Percentiles rank a stretch among this genome's conserved stretches.
phyloP scores from a whole-genome alignment of 345 rosid genomes.

The Syzygium aromaticum region DNA sequence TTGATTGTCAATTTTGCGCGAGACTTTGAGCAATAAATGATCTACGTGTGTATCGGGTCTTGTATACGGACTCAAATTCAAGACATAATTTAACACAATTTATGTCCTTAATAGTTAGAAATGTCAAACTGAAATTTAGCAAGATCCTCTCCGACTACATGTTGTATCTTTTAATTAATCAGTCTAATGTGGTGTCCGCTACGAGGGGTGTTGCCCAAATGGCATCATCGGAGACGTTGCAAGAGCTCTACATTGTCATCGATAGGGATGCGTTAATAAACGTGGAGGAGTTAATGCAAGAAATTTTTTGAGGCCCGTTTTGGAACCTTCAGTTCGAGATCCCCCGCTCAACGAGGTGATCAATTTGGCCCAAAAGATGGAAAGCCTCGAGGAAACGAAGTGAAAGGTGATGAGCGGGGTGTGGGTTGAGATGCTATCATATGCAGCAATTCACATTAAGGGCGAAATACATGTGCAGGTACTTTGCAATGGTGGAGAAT shows the following conservation, averaged over 20 bases:
- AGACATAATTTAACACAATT: too few species aligned
- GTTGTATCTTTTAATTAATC: too few species aligned
- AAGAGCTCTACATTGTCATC: not conserved
- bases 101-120: not conserved
- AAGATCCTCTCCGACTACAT: not conserved
- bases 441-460: not conserved
- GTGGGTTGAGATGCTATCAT: not conserved
- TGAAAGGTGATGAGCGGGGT: not conserved
- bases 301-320: not conserved
- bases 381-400: not conserved
- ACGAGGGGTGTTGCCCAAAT: not conserved
- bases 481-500: not conserved
- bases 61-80: too few species aligned
- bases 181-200: not conserved
- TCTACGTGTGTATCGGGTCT: too few species aligned
- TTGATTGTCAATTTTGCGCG: too few species aligned
- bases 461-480: not conserved
- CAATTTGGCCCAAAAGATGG: not conserved
- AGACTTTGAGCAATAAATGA: too few species aligned
- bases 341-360: fast-evolving
- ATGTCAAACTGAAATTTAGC: not conserved
- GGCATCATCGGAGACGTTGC: not conserved
- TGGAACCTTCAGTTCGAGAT: not conserved
- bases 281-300: not conserved
- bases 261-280: not conserved